Evolutionary conservation across 108 stramenopile species (phyloP).

Genomic region (Discostella stelligeroides): DNA sequence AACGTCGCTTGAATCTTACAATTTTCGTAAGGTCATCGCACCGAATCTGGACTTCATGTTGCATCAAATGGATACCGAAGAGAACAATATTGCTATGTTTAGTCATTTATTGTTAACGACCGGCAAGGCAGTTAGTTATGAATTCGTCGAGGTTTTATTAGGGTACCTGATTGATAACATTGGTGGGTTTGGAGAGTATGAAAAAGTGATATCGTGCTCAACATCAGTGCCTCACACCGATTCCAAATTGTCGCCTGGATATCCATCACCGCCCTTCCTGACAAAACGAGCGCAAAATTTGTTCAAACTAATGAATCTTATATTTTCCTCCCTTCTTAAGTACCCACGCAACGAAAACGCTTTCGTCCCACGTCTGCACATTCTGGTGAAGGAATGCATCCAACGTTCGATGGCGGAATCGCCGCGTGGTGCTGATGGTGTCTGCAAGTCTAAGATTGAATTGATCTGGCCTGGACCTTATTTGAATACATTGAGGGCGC

Average conservation of each 20-base stretch:
- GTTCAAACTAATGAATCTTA: slow-evolving; percentile 69
- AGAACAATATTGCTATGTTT: slow-evolving; percentile 74
- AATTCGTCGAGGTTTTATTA: slow-evolving; percentile 80
- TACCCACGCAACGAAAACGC: slow-evolving; percentile 89
- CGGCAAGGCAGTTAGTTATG: slow-evolving; percentile 66
- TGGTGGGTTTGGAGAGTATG: slow-evolving; percentile 46
- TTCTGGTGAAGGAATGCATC: slow-evolving; percentile 71
- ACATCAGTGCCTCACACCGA: not conserved
- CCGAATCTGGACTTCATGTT: slow-evolving; percentile 73
- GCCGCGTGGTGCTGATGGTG: not conserved
- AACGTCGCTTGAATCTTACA: slow-evolving; percentile 80
- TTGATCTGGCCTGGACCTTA: slow-evolving; percentile 73
- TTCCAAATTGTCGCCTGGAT: not conserved
- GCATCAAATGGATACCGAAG: slow-evolving; percentile 77
- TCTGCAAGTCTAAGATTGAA: slow-evolving; percentile 16
- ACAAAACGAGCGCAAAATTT: slow-evolving; percentile 37
- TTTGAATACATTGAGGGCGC: slow-evolving; percentile 74
- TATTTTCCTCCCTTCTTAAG: slow-evolving; percentile 81
- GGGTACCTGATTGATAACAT: slow-evolving; percentile 77
- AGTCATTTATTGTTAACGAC: slow-evolving; percentile 79
- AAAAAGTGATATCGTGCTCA: not conserved
- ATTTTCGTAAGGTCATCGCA: slow-evolving; percentile 73
- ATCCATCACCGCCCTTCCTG: not conserved
- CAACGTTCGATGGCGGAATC: slow-evolving; percentile 53
- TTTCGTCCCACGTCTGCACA: slow-evolving; percentile 83